Base-by-base conservation (phyloP, 2,329 filamentous ascomycete species). In the Aspergillus versicolor region DNA sequence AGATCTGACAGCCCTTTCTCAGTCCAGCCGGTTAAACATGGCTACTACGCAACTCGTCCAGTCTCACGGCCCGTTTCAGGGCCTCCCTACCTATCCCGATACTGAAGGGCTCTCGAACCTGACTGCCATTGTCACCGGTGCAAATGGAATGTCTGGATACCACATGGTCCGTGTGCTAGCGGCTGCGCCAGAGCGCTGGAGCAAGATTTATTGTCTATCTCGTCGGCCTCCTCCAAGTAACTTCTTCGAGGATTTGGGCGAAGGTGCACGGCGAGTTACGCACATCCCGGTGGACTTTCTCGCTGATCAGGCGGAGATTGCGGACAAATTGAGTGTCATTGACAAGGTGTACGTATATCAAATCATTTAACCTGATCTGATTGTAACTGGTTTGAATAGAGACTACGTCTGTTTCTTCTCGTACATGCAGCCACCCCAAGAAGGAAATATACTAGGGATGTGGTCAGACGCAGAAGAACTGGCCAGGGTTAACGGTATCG, bases 81-180 rank as follows among this genome's bases (percentile, higher is more conserved):
- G 40, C 0, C 50, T 52, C 6, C 50, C 40, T 5, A 52, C 50
- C 11, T 52, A 52, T 19, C 50, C 50, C 0, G 7, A 37, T 2
- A 45, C 41, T 3, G 27, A 40, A 4, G 50, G 37, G 15, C 30
- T 27, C 50, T 37, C 41, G 2, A 37, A 43, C 12, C 13, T 52
- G n/a, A 37, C 40, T 21, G 40, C 50, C 1, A 7, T 52, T 13
- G 19, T 52, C 1, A 44, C 50, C 5, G 40, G 50, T 3, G 50
- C 50, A 37, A 52, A 52, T 52, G 50, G 50, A 4, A 27, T 52
- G 15, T 52, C 40, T 13, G 50, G 50, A 6, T 52, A 52, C 19
- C 40, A 52, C 37, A 52, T 52, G 40, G 50, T 52, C 4, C 40
- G 41, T 7, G 40, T 43, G 4, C 19, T 52, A 5, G n/a, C 50